phyloP scores from a whole-genome alignment of 257 asterid genomes.

The Rauvolfia tetraphylla region DNA sequence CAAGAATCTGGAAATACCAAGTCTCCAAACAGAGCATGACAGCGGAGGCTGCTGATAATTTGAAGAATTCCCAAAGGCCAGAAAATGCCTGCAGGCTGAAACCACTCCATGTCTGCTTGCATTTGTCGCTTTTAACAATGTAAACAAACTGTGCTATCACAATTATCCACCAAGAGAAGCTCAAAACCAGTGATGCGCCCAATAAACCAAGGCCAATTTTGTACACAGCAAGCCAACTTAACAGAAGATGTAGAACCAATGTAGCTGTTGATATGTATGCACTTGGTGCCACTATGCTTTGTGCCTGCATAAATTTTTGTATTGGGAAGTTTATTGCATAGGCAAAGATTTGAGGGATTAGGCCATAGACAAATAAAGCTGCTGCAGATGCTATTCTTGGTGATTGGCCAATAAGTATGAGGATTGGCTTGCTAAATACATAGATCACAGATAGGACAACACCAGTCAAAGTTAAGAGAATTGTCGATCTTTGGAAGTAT shows the following conservation, averaged over 20 bases:
- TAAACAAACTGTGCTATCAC: conserved; percentile 26
- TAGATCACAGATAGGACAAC: conserved; percentile 16
- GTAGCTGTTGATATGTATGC: conserved; percentile 28
- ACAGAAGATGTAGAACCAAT: conserved; percentile 15
- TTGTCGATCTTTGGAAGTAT: conserved; percentile 29
- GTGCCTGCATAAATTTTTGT: conserved; percentile 31
- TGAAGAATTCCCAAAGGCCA: conserved; percentile 27
- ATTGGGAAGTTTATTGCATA: conserved; percentile 28
- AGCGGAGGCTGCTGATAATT: conserved; percentile 34
- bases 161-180: conserved; percentile 32
- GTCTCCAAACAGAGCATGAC: conserved; percentile 35
- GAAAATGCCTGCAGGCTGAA: conserved; percentile 22
- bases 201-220: conserved; percentile 27
- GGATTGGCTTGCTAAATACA: conserved; percentile 19
- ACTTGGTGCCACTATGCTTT: conserved; percentile 32
- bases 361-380: conserved; percentile 24
- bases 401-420: conserved; percentile 24
- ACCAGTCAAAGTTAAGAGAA: conserved; percentile 21
- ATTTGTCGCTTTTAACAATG: conserved; percentile 23
- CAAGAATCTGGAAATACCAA: conserved; percentile 35
- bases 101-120: conserved; percentile 29
- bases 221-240: conserved; percentile 21
- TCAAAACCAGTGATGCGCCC: conserved; percentile 26
- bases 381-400: conserved; percentile 25
- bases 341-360: conserved; percentile 33